These are phyloP conservation scores for Kalmusia sp. DNA, from an alignment of 2,329 filamentous ascomycete genomes.

Conservation along the genomic window DNA sequence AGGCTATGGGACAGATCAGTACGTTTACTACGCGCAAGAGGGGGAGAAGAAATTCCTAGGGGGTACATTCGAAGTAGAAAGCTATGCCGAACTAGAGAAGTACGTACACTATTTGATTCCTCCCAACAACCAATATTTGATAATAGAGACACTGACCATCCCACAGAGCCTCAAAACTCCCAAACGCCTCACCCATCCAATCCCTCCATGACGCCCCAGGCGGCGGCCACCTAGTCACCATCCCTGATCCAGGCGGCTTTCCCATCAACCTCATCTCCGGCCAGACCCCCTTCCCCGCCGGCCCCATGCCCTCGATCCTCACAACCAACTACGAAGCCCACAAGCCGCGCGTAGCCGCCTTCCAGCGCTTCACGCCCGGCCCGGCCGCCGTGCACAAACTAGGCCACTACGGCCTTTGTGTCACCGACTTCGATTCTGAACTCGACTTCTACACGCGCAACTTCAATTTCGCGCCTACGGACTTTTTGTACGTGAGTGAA, in stretches of 20 bases:
- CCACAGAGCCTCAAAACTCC: constrained; percentile 56
- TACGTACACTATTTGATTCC: no score
- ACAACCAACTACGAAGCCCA: constrained; percentile 49
- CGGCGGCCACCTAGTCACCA: constrained; percentile 58
- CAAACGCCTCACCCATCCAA: constrained; percentile 57
- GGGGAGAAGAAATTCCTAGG: constrained; percentile 63
- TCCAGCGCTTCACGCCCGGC: constrained; percentile 61
- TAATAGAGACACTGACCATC: background rate
- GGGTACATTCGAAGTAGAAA: constrained; percentile 64
- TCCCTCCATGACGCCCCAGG: constrained; percentile 61
- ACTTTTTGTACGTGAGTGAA: constrained; percentile 49
- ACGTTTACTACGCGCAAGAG: constrained; percentile 62
- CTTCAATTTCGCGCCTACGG: constrained; percentile 57
- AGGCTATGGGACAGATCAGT: constrained; percentile 68
- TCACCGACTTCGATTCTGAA: constrained; percentile 46
- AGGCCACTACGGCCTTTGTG: constrained; percentile 56
- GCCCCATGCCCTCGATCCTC: constrained; percentile 57
- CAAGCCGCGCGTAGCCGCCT: constrained; percentile 57
- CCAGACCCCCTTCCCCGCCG: constrained; percentile 55
- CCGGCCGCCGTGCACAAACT: constrained; percentile 59
- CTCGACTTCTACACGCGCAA: constrained; percentile 54
- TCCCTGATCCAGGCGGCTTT: constrained; percentile 59
- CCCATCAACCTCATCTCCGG: constrained; percentile 66
- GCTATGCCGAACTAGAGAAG: constrained; percentile 61
- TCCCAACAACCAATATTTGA: background rate